These are phyloP conservation scores for Diaporthe amygdali DNA, from an alignment of 2,329 filamentous ascomycete genomes.

Conservation along the genomic window DNA sequence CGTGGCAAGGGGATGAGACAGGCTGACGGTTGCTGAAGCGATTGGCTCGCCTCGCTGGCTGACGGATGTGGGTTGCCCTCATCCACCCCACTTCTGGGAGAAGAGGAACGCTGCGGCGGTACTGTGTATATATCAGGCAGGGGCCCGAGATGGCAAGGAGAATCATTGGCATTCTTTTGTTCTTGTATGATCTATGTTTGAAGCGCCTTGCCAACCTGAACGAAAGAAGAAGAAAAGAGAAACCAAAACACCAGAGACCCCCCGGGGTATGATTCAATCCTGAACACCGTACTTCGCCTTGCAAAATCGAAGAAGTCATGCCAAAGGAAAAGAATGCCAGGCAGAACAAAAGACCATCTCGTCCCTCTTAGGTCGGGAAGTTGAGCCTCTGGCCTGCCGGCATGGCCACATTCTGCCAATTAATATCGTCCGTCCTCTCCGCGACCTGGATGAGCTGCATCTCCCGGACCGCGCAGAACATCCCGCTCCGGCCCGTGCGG, in stretches of 20 bases:
- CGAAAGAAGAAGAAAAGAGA: background rate
- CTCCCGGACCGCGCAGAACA: slow-evolving; percentile 61
- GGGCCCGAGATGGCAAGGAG: background rate
- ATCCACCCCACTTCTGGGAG: background rate
- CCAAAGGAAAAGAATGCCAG: background rate
- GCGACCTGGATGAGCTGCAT: slow-evolving; percentile 44
- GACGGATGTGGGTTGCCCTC: background rate
- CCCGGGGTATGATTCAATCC: slow-evolving; percentile 6
- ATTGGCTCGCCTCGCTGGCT: background rate
- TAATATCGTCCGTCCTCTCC: slow-evolving; percentile 36
- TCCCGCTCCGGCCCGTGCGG: slow-evolving; percentile 52
- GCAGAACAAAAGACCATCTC: background rate
- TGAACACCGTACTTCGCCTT: background rate
- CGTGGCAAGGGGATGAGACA: background rate
- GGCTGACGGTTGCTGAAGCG: background rate
- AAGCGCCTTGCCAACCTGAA: background rate
- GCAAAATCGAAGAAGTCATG: background rate
- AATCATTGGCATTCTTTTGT: background rate
- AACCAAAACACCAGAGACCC: background rate
- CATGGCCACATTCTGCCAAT: slow-evolving; percentile 41
- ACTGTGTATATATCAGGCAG: background rate
- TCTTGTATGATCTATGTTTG: background rate
- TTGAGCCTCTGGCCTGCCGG: slow-evolving; percentile 39
- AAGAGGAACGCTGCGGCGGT: background rate
- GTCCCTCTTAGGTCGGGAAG: slow-evolving; percentile 33